These are phyloP conservation scores for Angomonas deanei DNA, from an alignment of 208 protist genomes.

Conservation along the genomic window DNA sequence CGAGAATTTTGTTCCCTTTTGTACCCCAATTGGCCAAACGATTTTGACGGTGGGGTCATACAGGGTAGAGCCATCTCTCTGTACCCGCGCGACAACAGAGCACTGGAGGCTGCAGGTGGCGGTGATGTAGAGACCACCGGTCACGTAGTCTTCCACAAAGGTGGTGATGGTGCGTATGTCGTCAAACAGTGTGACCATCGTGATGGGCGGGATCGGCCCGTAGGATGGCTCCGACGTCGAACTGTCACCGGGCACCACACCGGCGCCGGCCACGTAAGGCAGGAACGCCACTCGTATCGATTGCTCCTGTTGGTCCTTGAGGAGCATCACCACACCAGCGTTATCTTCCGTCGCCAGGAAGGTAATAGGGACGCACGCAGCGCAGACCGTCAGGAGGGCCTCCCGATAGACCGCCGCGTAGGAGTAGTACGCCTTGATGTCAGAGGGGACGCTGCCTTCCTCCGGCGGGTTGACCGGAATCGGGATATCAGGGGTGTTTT, in stretches of 20 bases:
- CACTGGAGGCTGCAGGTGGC: neutral
- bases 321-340: neutral
- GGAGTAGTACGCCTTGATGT: neutral
- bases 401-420: neutral
- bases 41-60: neutral
- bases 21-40: too few species aligned
- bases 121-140: slow-evolving; percentile 1
- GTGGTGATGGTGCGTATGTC: slow-evolving; percentile 7
- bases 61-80: neutral
- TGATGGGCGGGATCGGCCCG: neutral
- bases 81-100: neutral
- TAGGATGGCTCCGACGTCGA: neutral
- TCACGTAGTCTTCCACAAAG: slow-evolving; percentile 6
- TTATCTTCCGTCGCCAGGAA: neutral
- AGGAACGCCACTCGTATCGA: neutral
- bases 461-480: neutral
- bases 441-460: neutral
- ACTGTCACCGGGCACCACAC: neutral
- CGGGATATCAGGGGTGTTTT: neutral
- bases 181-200: neutral
- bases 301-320: neutral
- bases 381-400: neutral
- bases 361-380: neutral
- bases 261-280: neutral
- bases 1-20: too few species aligned